A percentile compares a stretch with the other conserved stretches of the same genome.
phyloP scores from a whole-genome alignment of 1,139 yeast genomes.

The Suhomyces terraborum region DNA sequence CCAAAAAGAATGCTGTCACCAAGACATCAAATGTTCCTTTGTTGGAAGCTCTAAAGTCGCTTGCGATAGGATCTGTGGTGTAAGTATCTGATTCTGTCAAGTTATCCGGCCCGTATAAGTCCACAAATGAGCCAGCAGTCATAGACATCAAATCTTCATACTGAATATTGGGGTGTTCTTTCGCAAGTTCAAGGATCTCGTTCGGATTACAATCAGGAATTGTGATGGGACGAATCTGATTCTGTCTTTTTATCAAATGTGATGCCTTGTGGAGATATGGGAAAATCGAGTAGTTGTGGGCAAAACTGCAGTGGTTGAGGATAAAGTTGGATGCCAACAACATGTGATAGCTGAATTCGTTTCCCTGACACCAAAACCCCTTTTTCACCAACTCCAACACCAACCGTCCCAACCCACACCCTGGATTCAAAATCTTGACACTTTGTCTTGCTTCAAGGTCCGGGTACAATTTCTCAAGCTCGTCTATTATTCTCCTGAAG shows the following conservation, averaged over 20 bases:
- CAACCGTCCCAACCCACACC: constrained; percentile 80
- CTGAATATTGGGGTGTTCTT: constrained; percentile 40
- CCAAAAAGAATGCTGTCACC: constrained; percentile 76
- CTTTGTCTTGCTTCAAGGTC: constrained; percentile 36
- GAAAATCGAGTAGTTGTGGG: constrained; percentile 43
- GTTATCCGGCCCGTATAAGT: constrained; percentile 62
- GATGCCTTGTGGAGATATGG: constrained; percentile 60
- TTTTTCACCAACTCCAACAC: constrained; percentile 67
- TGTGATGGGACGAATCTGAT: constrained; percentile 51
- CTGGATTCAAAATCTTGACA: constrained; percentile 67
- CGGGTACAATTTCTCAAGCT: constrained; percentile 48
- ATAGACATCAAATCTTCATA: constrained; percentile 66
- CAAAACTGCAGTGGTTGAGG: constrained; percentile 52
- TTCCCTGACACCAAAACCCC: constrained; percentile 82
- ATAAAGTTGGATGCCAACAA: constrained; percentile 65
- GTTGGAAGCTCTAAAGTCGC: constrained; percentile 45
- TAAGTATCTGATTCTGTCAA: constrained; percentile 41
- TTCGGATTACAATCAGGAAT: constrained; percentile 56
- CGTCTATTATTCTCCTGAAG: constrained; percentile 48
- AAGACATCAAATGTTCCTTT: constrained; percentile 51
- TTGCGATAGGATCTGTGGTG: constrained; percentile 38
- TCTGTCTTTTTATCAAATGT: constrained; percentile 44
- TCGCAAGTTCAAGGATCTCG: constrained; percentile 31
- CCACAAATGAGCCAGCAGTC: constrained; percentile 79
- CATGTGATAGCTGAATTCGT: constrained; percentile 85